Evolutionary conservation across 306 rosid genomes (phyloP), one percentile per base, ranked within the genome.

Genomic region (Pterocarpus santalinus): DNA sequence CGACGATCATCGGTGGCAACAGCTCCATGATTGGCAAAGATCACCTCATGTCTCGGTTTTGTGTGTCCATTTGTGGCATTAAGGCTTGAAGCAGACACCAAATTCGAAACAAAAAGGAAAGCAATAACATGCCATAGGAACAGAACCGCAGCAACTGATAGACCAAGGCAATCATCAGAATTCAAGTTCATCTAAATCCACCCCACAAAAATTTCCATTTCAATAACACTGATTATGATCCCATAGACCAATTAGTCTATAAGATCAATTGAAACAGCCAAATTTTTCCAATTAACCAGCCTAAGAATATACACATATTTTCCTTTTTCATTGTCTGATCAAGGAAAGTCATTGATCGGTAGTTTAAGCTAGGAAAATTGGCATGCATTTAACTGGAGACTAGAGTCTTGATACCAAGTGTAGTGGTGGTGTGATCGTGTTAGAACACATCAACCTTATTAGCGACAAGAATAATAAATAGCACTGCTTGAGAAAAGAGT

Each of bases 1-100:
- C 97, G 77, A 0, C 80, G 72, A 12, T 93, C 94, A 65, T 92
- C 97, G 0, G 92, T 82, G 30, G 97, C 97, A 30, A 95, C 94
- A 3, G 97, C 97, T 15, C 97, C 98, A 28, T 83, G 82, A 5
- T 13, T 35, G 7, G 85, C 95, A 15, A 17, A 38, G 30, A 87
- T 80, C 5, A 80, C 90, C 87, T 92, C 95, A 11, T 78, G 34
- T 77, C 89, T 87, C 5, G 5, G 58, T 35, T 70, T 83, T 66
- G 43, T 15, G 22, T 68, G 22, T 16, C 76, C 79, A 35, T 51
- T 78, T 2, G 62, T 33, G 39, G 49, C 77, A 32, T 79, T 49
- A 14, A 80, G 77, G 73, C 65, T 77, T 28, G 86, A 82, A 32
- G 79, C 71, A 36, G 41, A 72, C 6, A 15, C 82, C 83, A 87